A percentile compares a stretch with the other conserved stretches of the same genome.
Conservation (phyloP, 202 grass and related monocot species). For the Cymbopogon flexuosus region DNA sequence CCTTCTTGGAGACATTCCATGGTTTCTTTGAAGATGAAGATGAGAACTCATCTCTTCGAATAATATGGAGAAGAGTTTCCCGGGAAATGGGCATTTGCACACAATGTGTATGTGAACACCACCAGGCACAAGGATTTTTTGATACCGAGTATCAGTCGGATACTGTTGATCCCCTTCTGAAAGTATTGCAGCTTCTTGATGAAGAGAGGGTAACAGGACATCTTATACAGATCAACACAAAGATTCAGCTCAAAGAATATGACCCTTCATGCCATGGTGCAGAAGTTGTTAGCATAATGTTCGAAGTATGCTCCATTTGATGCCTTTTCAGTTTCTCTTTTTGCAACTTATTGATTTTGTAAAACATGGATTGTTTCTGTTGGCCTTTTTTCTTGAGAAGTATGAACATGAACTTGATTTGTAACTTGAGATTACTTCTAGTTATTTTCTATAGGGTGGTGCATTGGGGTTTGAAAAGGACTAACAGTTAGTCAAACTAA, state of each 20-base stretch:
- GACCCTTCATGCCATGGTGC: slow-evolving; percentile 43
- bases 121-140: slow-evolving; percentile 70
- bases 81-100: slow-evolving; percentile 64
- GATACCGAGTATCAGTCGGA: slow-evolving; percentile 51
- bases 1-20: slow-evolving; percentile 84
- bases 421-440: neutral
- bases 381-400: neutral
- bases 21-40: slow-evolving; percentile 52
- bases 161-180: slow-evolving; percentile 68
- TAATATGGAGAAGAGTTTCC: slow-evolving; percentile 68
- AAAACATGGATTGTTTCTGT: neutral
- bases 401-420: neutral
- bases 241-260: slow-evolving; percentile 51
- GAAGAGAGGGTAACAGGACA: slow-evolving; percentile 73
- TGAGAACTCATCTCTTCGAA: slow-evolving; percentile 46
- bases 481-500: neutral
- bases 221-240: slow-evolving; percentile 61
- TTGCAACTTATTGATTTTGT: slow-evolving; percentile 9
- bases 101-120: slow-evolving; percentile 83
- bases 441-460: neutral
- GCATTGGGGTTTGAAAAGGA: neutral
- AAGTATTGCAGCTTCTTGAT: slow-evolving; percentile 58
- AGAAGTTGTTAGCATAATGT: slow-evolving; percentile 81
- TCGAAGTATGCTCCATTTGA: slow-evolving; percentile 62
- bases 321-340: neutral